phyloP scores from a whole-genome alignment of 1,284 basidiomycete species.

The Phellopilus nigrolimitatus region DNA sequence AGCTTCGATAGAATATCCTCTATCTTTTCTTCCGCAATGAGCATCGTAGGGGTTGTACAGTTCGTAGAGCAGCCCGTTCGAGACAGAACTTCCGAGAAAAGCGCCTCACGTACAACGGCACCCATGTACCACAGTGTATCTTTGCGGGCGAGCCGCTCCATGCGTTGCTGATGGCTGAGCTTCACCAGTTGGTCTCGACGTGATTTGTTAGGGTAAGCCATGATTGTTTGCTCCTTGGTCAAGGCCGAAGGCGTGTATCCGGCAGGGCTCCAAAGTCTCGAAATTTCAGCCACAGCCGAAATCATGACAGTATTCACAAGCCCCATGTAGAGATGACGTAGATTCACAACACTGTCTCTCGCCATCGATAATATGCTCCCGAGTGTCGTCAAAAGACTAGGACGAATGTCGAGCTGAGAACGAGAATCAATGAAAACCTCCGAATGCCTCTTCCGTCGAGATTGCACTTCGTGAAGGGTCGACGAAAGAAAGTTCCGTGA shows the following conservation, averaged over 20 bases:
- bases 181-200: not conserved
- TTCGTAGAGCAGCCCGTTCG: not conserved
- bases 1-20: slow-evolving; percentile 4
- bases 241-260: not conserved
- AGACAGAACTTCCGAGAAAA: not conserved
- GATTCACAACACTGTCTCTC: not conserved
- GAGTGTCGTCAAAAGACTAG: not conserved
- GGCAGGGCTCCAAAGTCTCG: slow-evolving; percentile 2
- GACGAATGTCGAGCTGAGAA: not conserved
- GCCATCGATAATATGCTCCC: not conserved
- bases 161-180: slow-evolving; percentile 23
- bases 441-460: not conserved
- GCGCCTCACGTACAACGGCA: slow-evolving; percentile 32
- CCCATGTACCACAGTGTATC: slow-evolving; percentile 55
- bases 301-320: slow-evolving; percentile 6
- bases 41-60: not conserved
- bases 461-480: not conserved
- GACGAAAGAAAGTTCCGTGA: not conserved
- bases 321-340: not conserved
- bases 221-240: not conserved
- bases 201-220: not conserved
- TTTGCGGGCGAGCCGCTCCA: slow-evolving; percentile 41
- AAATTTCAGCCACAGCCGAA: slow-evolving; percentile 7
- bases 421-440: not conserved
- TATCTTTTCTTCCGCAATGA: slow-evolving; percentile 1